A percentile compares a stretch with the other conserved stretches of the same genome.
Conservation (phyloP, 768 basidiomycete genomes). For the Psilocybe tampanensis region DNA sequence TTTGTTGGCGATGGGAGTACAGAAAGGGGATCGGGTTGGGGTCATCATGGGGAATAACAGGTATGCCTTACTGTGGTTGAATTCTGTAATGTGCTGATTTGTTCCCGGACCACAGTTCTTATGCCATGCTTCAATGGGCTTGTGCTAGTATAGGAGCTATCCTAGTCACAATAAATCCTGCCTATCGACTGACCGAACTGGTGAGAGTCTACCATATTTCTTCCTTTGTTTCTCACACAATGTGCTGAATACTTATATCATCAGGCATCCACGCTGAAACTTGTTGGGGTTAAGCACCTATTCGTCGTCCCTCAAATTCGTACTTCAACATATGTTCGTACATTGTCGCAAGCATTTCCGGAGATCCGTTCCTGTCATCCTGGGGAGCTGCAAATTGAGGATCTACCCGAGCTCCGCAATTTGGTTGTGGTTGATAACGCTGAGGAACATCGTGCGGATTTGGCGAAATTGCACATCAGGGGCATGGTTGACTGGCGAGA, state of each 20-base stretch:
- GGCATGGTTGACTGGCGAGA: slow-evolving; percentile 74
- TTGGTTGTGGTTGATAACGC: slow-evolving; percentile 71
- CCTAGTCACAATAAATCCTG: slow-evolving; percentile 82
- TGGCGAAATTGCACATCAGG: slow-evolving; percentile 44
- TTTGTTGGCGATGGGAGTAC: slow-evolving; percentile 66
- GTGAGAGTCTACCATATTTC: not conserved
- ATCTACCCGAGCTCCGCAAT: slow-evolving; percentile 62
- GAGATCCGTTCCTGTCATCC: slow-evolving; percentile 50
- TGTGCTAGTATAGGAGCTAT: slow-evolving; percentile 85
- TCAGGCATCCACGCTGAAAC: slow-evolving; percentile 62
- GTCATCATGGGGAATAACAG: slow-evolving; percentile 88
- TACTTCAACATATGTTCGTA: slow-evolving; percentile 61
- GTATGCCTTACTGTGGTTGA: slow-evolving; percentile 36
- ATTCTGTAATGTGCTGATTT: not conserved
- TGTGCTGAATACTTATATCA: too few relatives aligned
- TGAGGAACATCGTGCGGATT: slow-evolving; percentile 36
- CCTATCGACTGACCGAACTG: slow-evolving; percentile 74
- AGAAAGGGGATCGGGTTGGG: slow-evolving; percentile 75
- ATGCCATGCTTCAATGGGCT: slow-evolving; percentile 85
- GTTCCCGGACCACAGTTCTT: slow-evolving; percentile 50
- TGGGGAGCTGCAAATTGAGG: slow-evolving; percentile 58
- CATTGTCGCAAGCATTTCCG: slow-evolving; percentile 60
- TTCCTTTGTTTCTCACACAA: not conserved
- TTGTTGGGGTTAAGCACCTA: slow-evolving; percentile 69
- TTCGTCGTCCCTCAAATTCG: slow-evolving; percentile 74